phyloP scores from a whole-genome alignment of 257 asterid species.

The Coffea eugenioides region DNA sequence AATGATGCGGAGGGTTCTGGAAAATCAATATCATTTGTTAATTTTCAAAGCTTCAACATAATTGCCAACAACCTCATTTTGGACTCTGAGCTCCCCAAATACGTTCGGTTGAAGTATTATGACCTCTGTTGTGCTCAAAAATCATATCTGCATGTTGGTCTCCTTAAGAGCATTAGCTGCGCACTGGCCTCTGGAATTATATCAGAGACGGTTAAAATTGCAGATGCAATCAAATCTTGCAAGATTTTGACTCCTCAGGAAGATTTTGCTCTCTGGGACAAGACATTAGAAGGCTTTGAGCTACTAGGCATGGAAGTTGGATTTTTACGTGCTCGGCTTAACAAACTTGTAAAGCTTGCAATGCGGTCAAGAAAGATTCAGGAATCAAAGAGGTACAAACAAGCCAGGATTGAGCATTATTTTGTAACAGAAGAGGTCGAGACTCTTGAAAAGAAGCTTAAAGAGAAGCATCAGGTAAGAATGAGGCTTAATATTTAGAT shows the following conservation, averaged over 20 bases:
- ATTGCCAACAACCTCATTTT: neutral
- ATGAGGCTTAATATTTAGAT: neutral
- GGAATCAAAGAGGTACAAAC: slow-evolving; percentile 8
- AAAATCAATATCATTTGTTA: neutral
- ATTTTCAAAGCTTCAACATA: neutral
- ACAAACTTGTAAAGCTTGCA: neutral
- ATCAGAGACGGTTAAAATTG: neutral
- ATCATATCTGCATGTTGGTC: slow-evolving; percentile 5
- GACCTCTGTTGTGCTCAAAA: slow-evolving; percentile 7
- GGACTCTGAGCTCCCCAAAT: neutral
- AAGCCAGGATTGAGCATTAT: neutral
- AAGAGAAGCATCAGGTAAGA: neutral
- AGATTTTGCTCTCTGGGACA: slow-evolving; percentile 9
- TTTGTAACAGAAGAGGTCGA: neutral
- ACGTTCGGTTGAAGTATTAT: neutral
- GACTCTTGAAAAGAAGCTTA: neutral
- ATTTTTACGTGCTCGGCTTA: slow-evolving; percentile 6
- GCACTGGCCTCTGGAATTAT: neutral
- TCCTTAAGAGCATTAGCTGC: neutral
- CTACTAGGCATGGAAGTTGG: slow-evolving; percentile 6
- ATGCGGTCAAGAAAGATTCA: neutral
- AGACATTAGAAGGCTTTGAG: slow-evolving; percentile 10
- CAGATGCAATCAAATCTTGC: slow-evolving; percentile 5
- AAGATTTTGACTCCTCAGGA: neutral
- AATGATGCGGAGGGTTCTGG: no score